A percentile compares a stretch with the other conserved stretches of the same genome.
Conservation (phyloP, 805 yeast species). For the Kazachstania taianensis region DNA sequence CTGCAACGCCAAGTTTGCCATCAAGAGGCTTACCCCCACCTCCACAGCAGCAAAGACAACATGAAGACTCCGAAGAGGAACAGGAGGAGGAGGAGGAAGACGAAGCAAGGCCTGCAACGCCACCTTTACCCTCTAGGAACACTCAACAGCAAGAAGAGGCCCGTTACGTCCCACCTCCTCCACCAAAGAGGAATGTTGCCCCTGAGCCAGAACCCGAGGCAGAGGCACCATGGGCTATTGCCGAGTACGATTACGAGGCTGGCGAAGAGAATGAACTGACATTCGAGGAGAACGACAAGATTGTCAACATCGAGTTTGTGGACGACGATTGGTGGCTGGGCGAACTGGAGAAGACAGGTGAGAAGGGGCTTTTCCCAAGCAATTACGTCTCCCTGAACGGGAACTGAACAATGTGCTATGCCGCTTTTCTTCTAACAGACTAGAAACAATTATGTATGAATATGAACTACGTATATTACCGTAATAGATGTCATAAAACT, state of each 20-base stretch:
- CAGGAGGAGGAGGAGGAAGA: slow-evolving; percentile 14
- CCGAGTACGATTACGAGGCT: slow-evolving; percentile 83
- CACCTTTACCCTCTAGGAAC: slow-evolving; percentile 11
- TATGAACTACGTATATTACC: not conserved
- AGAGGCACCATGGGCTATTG: slow-evolving; percentile 46
- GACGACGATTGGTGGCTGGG: slow-evolving; percentile 99
- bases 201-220: slow-evolving; percentile 19
- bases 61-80: slow-evolving; percentile 17
- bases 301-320: slow-evolving; percentile 73
- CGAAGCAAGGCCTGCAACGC: slow-evolving; percentile 12
- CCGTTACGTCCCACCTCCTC: slow-evolving; percentile 15
- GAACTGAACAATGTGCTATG: not conserved
- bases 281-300: slow-evolving; percentile 74
- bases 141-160: slow-evolving; percentile 17
- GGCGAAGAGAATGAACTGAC: slow-evolving; percentile 86
- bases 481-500: no score
- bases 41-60: slow-evolving; percentile 14
- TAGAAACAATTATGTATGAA: not conserved
- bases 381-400: slow-evolving; percentile 53
- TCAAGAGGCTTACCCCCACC: slow-evolving; percentile 11
- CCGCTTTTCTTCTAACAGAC: not conserved
- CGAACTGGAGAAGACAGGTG: slow-evolving; percentile 51
- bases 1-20: slow-evolving; percentile 23
- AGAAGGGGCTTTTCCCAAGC: slow-evolving; percentile 82
- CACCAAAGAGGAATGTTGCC: slow-evolving; percentile 15